These are phyloP conservation scores for Lipomyces spencermartinsiae DNA, from an alignment of 805 yeast genomes.

Conservation along the genomic window DNA sequence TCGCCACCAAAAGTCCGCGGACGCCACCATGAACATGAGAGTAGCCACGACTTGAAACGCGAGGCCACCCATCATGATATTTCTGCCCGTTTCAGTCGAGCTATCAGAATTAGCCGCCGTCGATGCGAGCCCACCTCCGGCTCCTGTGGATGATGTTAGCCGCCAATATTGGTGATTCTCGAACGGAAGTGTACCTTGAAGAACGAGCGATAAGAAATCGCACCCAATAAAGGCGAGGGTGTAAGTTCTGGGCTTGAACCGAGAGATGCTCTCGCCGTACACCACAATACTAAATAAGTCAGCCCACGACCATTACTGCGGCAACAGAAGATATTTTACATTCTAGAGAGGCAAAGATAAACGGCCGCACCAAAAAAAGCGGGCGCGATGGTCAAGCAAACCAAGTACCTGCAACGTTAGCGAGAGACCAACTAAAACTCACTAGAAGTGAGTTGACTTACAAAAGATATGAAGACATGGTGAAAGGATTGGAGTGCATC, in stretches of 20 bases:
- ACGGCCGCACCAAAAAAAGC: conserved; percentile 7
- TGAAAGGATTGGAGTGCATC: conserved; percentile 11
- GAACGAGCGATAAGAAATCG: not conserved
- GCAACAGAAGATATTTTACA: not conserved
- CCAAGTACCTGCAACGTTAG: conserved; percentile 3
- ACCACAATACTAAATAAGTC: conserved; percentile 1
- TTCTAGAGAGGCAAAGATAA: conserved; percentile 8
- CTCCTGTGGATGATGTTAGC: not conserved
- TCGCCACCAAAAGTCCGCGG: conserved; percentile 1
- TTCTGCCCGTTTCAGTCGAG: not conserved
- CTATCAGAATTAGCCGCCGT: not conserved
- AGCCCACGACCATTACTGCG: not conserved
- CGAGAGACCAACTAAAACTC: too few species aligned
- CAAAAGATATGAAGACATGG: not conserved
- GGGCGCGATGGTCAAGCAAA: conserved; percentile 11
- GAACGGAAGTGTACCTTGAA: not conserved
- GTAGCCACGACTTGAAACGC: conserved; percentile 4
- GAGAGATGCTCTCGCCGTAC: not conserved
- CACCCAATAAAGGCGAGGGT: not conserved
- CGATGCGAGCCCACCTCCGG: conserved; percentile 11
- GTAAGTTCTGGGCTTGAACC: conserved; percentile 11
- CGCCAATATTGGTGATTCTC: not conserved
- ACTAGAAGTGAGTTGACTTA: not conserved
- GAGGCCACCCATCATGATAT: conserved; percentile 8
- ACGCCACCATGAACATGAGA: conserved; percentile 4